These are phyloP conservation scores for Cryptosporidium meleagridis DNA, from an alignment of 169 alveolate species.

Conservation along the genomic window DNA sequence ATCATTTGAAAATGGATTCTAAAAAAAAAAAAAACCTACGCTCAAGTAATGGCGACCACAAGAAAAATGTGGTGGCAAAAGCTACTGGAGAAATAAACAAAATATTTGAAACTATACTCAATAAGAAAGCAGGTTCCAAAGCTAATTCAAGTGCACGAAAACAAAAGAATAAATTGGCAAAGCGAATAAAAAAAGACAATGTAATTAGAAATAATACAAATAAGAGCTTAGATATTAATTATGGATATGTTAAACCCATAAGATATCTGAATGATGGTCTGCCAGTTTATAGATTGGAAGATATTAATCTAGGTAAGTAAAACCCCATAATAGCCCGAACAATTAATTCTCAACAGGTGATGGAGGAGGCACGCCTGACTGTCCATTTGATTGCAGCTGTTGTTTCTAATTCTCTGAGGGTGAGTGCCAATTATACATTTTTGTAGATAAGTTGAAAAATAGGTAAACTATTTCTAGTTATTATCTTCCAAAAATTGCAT, in stretches of 20 bases:
- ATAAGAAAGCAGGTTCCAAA: background rate
- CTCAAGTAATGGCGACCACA: background rate
- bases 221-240: background rate
- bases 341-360: slow-evolving; percentile 7
- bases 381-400: slow-evolving; percentile 64
- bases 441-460: background rate
- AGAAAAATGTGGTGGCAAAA: background rate
- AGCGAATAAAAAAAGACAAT: background rate
- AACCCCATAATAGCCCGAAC: background rate
- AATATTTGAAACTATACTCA: background rate
- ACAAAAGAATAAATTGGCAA: background rate
- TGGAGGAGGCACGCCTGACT: slow-evolving; percentile 67
- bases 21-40: background rate
- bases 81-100: background rate
- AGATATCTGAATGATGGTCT: slow-evolving; percentile 53
- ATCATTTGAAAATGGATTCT: background rate
- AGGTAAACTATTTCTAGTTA: too few relatives aligned
- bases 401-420: slow-evolving; percentile 8
- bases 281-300: slow-evolving; percentile 71
- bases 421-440: background rate
- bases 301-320: slow-evolving; percentile 59
- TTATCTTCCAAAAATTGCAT: background rate
- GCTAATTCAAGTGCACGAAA: background rate
- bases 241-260: slow-evolving; percentile 5
- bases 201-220: background rate